phyloP scores from a whole-genome alignment of 1,284 basidiomycete species.

The Ustilago nuda region DNA sequence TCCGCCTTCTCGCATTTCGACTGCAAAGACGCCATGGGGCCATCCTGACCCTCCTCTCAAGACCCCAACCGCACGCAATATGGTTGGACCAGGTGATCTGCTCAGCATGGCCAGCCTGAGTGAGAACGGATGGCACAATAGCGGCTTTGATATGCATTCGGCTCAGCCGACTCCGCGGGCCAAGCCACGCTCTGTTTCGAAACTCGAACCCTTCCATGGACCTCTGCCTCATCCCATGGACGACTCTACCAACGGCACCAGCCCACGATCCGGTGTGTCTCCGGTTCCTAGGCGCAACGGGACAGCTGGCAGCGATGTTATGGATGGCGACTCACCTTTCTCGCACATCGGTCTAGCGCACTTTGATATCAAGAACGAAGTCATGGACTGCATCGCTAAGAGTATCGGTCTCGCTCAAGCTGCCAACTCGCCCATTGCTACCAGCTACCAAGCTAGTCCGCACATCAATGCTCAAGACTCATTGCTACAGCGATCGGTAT shows the following conservation, averaged over 20 bases:
- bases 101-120: slow-evolving; percentile 71
- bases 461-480: slow-evolving; percentile 53
- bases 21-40: slow-evolving; percentile 58
- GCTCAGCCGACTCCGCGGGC: slow-evolving; percentile 45
- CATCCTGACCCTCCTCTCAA: slow-evolving; percentile 62
- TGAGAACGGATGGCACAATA: slow-evolving; percentile 37
- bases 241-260: slow-evolving; percentile 27
- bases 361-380: slow-evolving; percentile 90
- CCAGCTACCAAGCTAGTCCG: slow-evolving; percentile 67
- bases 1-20: slow-evolving; percentile 10
- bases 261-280: slow-evolving; percentile 24
- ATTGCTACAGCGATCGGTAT: slow-evolving; percentile 68
- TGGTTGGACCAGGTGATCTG: slow-evolving; percentile 72
- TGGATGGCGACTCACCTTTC: slow-evolving; percentile 33
- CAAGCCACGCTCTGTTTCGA: slow-evolving; percentile 38
- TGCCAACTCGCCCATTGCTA: slow-evolving; percentile 57
- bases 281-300: slow-evolving; percentile 23
- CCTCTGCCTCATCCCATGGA: slow-evolving; percentile 44
- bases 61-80: slow-evolving; percentile 57
- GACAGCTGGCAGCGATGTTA: slow-evolving; percentile 12
- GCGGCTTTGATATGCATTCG: slow-evolving; percentile 37
- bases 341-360: slow-evolving; percentile 71
- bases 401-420: slow-evolving; percentile 95
- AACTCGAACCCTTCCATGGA: slow-evolving; percentile 45
- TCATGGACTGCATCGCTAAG: slow-evolving; percentile 97